Base-by-base conservation (phyloP, 2,329 filamentous ascomycete species). In the Fusarium chaquense region DNA sequence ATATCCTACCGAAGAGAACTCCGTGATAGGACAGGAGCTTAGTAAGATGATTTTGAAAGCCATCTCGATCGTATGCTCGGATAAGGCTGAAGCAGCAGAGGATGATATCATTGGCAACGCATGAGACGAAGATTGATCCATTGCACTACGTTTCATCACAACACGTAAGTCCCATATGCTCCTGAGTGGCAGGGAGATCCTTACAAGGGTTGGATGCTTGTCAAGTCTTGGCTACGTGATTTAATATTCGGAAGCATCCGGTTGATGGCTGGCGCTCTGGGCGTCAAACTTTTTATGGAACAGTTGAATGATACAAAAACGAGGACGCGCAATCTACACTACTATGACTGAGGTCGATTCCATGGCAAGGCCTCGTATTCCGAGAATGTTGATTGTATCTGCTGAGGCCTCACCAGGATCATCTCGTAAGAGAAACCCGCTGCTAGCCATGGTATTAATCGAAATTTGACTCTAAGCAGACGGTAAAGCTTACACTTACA, bases 111-210 rank as follows among this genome's bases (percentile, higher is more conserved):
- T 69, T 28, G 47, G 44, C 35, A 52, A 58, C 43, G 56, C 33
- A 59, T 53, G 67, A 67, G 57, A 70, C 45, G 50, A 69, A 58
- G n/a, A 52, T 44, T 40, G 59, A 67, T 41, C 36, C 16, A 58
- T 41, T 63, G 26, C 58, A 59, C 40, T 66, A 63, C 58, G 62
- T 70, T 66, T 70, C 67, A 70, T 43, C 24, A 20, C 13, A 40
- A 52, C 24, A 52, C 35, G 49, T 18, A 52, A 52, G 24, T 52
- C 28, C 18, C 22, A 18, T 54, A 45, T 30, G 41, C 28, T 43
- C 20, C 18, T 32, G 36, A 52, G 36, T 67, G 35, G 50, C 66
- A 69, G 67, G 67, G 56, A 44, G 47, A 52, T 56, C 57, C 45
- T 56, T 41, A 64, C 67, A 58, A 35, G 44, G 44, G 46, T 64